Evolutionary conservation across 2,329 filamentous ascomycete species (phyloP).

Genomic region (Ophiostoma sp.): DNA sequence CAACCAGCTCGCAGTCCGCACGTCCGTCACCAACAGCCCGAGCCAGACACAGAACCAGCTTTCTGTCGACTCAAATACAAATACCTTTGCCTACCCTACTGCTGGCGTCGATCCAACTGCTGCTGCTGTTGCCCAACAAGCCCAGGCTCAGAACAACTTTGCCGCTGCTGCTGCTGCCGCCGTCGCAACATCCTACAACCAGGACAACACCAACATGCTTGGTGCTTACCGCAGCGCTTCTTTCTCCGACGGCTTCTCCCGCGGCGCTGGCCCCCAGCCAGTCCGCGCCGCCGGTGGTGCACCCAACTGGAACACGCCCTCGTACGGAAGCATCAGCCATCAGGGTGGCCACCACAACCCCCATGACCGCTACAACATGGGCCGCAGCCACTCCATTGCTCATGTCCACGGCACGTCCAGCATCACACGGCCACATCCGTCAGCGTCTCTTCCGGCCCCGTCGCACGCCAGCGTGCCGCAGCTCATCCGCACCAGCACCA

Average conservation of each 20-base stretch:
- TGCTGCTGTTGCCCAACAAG: conserved; percentile 31
- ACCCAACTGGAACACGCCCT: conserved; percentile 36
- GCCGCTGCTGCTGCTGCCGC: conserved; percentile 26
- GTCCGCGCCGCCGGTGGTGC: conserved; percentile 35
- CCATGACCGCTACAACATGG: conserved; percentile 25
- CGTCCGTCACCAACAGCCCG: conserved; percentile 33
- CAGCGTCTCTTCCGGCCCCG: conserved; percentile 45
- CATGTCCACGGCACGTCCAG: conserved; percentile 40
- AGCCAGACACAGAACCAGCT: conserved; percentile 30
- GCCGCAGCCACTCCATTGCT: conserved; percentile 38
- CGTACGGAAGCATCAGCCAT: conserved; percentile 36
- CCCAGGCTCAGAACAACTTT: conserved; percentile 38
- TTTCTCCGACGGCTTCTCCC: conserved; percentile 46
- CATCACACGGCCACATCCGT: conserved; percentile 44
- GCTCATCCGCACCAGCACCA: conserved; percentile 53
- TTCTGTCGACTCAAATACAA: conserved; percentile 43
- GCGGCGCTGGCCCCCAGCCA: conserved; percentile 31
- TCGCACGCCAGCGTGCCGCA: conserved; percentile 39
- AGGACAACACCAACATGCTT: conserved; percentile 47
- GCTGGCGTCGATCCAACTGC: conserved; percentile 43
- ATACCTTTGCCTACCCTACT: conserved; percentile 52
- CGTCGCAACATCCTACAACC: conserved; percentile 34
- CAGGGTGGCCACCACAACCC: conserved; percentile 19
- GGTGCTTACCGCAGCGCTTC: conserved; percentile 49
- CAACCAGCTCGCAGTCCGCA: conserved; percentile 34